Base-by-base conservation (phyloP, 192 early-diverging fungal species). In the Spizellomyces sp. region DNA sequence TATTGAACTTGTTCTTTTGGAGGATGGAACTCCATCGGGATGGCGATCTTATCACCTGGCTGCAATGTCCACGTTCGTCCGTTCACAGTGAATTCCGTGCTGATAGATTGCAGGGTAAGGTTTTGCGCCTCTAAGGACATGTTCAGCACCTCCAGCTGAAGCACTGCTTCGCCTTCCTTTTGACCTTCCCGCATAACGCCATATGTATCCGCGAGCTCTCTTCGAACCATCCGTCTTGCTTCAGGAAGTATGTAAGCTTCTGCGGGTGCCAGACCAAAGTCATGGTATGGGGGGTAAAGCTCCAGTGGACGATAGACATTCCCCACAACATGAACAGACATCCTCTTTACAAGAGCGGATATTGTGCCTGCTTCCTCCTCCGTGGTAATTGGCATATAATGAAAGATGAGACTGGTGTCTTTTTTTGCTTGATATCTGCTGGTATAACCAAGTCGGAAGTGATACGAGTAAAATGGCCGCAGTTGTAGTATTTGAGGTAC, bases 11-110 rank as follows among this genome's bases (percentile, higher is more conserved):
- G 87, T 59, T 88, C 84, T 57, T 80, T 73, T 15, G 79, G 75
- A 4, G 87, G 87, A 71, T 85, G 81, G 66, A 89, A 89, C 60
- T 85, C 82, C 0, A 89, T 70, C 41, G 83, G 84, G 52, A 89
- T 82, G 22, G 60, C 22, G 44, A 88, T 48, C 67, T 81, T 78
- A 19, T 84, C 84, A 58, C 84, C 84, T n/a, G 84, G 67, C 56
- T 77, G 72, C 36, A 89, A 56, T 15, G 57, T 42, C 87, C 87
- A 89, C 12, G 76, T 65, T 45, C 84, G 69, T 4, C 80, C 81
- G 12, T 75, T 77, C n/a, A 88, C 71, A 14, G 68, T 74, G 59
- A 88, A 89, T 69, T 83, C 85, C 3, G 76, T 21, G 10, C 71
- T 68, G 43, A 88, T 84, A 45, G 64, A 75, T 44, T 75, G 71